These are phyloP conservation scores for Sporothrix pallida DNA, from an alignment of 2,329 filamentous ascomycete species.

Conservation along the genomic window DNA sequence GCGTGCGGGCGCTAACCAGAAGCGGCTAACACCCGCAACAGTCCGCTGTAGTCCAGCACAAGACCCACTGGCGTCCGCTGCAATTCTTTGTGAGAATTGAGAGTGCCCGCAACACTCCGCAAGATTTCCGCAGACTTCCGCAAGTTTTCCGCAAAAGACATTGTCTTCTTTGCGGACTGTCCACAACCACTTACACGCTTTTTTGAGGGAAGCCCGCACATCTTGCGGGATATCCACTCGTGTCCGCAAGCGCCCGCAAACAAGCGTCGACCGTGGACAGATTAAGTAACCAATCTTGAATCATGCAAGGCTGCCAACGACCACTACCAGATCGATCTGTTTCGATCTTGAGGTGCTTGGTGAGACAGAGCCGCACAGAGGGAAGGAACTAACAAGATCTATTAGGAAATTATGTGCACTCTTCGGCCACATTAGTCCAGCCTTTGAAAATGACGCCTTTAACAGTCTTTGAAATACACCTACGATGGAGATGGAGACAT, in stretches of 20 bases:
- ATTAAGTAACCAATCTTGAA: background rate
- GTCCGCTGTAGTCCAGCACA: background rate
- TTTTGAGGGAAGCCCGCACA: no score
- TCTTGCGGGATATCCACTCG: background rate
- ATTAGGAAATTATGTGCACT: background rate
- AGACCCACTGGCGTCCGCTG: background rate
- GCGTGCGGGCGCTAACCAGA: background rate
- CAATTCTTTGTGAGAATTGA: background rate
- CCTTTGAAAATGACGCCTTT: background rate
- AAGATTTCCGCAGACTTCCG: background rate
- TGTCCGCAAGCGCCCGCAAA: constrained; percentile 14
- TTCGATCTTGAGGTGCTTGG: no score
- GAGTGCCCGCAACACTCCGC: background rate
- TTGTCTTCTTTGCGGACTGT: no score
- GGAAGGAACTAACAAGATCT: no score
- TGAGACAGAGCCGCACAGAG: no score
- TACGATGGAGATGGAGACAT: background rate
- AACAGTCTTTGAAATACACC: background rate
- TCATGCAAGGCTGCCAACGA: background rate
- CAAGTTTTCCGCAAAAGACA: background rate
- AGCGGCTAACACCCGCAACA: background rate
- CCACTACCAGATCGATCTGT: background rate
- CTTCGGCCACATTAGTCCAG: background rate
- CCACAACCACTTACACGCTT: background rate
- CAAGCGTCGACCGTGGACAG: background rate